A percentile compares a stretch with the other conserved stretches of the same genome.
Conservation (phyloP, 2,329 filamentous ascomycete species). For the Alternaria consortialis region DNA sequence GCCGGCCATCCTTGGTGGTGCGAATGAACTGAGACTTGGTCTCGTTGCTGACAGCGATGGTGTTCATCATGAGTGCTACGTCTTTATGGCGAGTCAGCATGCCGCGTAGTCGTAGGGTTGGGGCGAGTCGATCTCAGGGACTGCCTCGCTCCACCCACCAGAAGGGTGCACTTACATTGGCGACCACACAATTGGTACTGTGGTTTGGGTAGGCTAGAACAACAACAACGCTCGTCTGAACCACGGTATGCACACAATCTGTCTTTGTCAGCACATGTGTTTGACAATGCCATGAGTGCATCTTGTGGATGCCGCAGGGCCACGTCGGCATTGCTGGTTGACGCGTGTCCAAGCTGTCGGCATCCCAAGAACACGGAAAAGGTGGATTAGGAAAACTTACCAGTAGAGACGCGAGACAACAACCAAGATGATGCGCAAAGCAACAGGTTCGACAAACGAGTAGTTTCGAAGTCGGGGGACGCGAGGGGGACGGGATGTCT, state of each 20-base stretch:
- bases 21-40: constrained; percentile 63
- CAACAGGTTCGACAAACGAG: background rate
- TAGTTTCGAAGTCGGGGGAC: background rate
- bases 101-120: constrained; percentile 20
- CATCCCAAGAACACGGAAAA: constrained; percentile 15
- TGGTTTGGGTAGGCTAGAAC: constrained; percentile 12
- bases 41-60: constrained; percentile 65
- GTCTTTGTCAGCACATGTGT: constrained; percentile 18
- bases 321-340: constrained; percentile 20
- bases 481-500: background rate
- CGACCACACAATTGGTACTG: constrained; percentile 4
- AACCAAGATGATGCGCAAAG: constrained; percentile 1
- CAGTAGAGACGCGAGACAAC: background rate
- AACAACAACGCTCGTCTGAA: constrained; percentile 18
- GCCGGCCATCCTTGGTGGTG: constrained; percentile 77
- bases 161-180: constrained; percentile 25
- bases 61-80: constrained; percentile 36
- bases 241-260: constrained; percentile 26
- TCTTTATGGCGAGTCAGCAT: constrained; percentile 24
- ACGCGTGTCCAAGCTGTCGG: constrained; percentile 23
- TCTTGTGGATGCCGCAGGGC: constrained; percentile 23
- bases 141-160: constrained; percentile 17
- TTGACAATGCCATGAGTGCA: constrained; percentile 11
- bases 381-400: constrained; percentile 20
- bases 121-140: constrained; percentile 15